phyloP scores from a whole-genome alignment of 352 stramenopile species.

The Phytophthora ohioensis region DNA sequence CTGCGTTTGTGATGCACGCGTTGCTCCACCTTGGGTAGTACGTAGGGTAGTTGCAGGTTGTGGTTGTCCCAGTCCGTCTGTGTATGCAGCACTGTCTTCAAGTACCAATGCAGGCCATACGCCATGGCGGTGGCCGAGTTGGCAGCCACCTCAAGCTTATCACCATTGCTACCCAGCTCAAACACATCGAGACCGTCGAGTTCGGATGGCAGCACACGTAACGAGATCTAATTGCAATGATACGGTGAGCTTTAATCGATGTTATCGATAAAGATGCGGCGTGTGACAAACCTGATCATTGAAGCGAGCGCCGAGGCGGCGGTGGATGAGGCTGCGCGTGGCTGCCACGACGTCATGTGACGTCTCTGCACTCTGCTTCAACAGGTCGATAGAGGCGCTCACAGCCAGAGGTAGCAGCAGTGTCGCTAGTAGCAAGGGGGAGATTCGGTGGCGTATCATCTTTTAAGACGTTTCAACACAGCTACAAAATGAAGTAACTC shows the following conservation, averaged over 20 bases:
- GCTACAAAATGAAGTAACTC: neutral
- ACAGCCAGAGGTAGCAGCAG: constrained; percentile 33
- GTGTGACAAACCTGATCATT: constrained; percentile 60
- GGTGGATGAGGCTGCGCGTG: constrained; percentile 63
- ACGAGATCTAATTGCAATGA: constrained; percentile 49
- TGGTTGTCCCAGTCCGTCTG: constrained; percentile 88
- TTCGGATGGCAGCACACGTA: constrained; percentile 53
- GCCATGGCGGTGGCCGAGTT: constrained; percentile 71
- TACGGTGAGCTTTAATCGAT: constrained; percentile 14
- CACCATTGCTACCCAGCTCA: constrained; percentile 52
- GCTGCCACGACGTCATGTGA: constrained; percentile 57
- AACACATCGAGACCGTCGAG: constrained; percentile 68
- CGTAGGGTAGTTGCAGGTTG: constrained; percentile 60
- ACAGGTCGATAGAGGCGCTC: constrained; percentile 22
- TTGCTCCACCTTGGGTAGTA: constrained; percentile 53
- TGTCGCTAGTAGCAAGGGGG: neutral
- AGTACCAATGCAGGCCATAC: constrained; percentile 81
- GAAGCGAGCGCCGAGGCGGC: constrained; percentile 62
- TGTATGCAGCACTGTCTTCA: constrained; percentile 75
- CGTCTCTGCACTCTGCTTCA: constrained; percentile 29
- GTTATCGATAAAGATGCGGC: neutral
- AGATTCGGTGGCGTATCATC: constrained; percentile 23
- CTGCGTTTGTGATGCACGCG: constrained; percentile 59
- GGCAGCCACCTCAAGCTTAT: constrained; percentile 65
- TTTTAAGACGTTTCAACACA: neutral